These are phyloP conservation scores for Exophiala calicioides DNA, from an alignment of 2,329 filamentous ascomycete genomes.

Conservation along the genomic window DNA sequence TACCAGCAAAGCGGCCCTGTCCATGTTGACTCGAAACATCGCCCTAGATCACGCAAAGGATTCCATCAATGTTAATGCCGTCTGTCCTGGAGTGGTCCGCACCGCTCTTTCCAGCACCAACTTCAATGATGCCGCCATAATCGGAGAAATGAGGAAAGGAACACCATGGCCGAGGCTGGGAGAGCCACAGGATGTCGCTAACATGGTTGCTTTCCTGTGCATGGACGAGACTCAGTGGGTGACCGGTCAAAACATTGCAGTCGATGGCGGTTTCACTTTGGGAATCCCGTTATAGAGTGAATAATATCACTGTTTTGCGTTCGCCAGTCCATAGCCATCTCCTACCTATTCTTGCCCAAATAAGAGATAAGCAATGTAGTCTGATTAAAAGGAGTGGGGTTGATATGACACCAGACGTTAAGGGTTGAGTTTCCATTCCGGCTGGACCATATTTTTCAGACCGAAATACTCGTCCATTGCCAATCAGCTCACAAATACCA, in stretches of 20 bases:
- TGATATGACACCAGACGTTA: no score
- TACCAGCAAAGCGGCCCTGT: conserved; percentile 51
- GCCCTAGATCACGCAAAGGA: conserved; percentile 46
- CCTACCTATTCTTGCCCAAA: no score
- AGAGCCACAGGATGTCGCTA: conserved; percentile 38
- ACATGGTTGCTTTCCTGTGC: conserved; percentile 47
- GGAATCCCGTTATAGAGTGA: conserved; percentile 11
- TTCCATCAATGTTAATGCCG: conserved; percentile 43
- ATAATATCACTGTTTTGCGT: not conserved
- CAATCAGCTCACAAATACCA: no score
- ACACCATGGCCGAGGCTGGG: conserved; percentile 30
- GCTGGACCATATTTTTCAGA: no score
- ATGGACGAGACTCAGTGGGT: conserved; percentile 50
- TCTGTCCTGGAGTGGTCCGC: conserved; percentile 42
- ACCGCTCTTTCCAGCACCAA: conserved; percentile 9
- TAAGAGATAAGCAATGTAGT: no score
- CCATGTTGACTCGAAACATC: conserved; percentile 47
- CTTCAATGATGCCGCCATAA: conserved; percentile 8
- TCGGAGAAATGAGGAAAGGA: conserved; percentile 15
- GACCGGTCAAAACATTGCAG: conserved; percentile 45
- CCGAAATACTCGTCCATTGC: no score
- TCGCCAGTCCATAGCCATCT: no score
- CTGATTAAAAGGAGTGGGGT: no score
- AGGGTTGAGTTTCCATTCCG: no score
- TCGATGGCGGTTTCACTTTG: conserved; percentile 47